These are phyloP conservation scores for Nigrograna mackinnonii DNA, from an alignment of 2,329 filamentous ascomycete genomes.

Conservation along the genomic window DNA sequence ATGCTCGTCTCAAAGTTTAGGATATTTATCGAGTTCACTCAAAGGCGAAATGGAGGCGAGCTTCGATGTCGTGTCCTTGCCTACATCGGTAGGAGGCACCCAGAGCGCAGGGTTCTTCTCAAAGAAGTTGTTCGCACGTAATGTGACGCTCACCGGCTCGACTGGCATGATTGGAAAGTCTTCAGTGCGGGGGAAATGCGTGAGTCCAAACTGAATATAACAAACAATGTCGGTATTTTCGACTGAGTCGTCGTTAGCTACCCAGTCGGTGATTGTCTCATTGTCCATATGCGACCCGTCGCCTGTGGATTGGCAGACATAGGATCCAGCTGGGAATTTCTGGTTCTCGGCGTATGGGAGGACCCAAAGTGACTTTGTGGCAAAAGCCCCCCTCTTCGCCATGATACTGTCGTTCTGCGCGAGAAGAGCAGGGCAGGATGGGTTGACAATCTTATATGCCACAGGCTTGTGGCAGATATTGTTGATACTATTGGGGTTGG, in stretches of 20 bases:
- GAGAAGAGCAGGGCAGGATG: background rate
- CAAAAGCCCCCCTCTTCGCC: background rate
- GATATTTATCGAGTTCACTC: too few relatives aligned
- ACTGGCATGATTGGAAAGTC: background rate
- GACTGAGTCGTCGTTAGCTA: background rate
- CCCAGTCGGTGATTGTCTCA: background rate
- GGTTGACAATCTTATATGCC: background rate
- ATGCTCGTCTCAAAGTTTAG: too few relatives aligned
- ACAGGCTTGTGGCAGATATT: background rate
- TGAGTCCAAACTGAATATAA: background rate
- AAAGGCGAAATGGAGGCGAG: too few relatives aligned
- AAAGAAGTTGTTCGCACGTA: background rate
- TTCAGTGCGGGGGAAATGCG: background rate
- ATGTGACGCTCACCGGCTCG: background rate
- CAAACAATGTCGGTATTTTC: background rate
- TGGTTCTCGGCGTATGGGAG: background rate
- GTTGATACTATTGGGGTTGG: background rate
- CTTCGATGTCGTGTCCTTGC: background rate
- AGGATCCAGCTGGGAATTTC: background rate
- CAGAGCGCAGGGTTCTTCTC: background rate
- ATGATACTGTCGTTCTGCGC: background rate
- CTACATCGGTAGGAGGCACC: background rate
- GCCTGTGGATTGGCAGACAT: background rate
- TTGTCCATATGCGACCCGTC: background rate
- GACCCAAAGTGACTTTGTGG: background rate